phyloP scores from a whole-genome alignment of 306 rosid genomes.

The Boehmeria nivea region DNA sequence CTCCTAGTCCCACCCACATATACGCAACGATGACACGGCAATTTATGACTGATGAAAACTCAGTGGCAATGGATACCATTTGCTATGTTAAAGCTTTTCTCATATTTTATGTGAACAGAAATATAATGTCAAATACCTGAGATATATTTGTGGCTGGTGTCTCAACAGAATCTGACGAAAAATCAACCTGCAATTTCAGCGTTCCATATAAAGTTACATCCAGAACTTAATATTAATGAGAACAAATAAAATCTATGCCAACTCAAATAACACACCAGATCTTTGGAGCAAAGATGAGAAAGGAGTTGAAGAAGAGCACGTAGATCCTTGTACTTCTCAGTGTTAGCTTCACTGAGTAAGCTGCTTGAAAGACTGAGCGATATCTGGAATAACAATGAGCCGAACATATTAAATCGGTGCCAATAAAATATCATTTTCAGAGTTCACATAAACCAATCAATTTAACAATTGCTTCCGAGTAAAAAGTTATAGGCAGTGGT shows the following conservation, averaged over 20 bases:
- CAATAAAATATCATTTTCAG: neutral
- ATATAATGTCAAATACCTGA: constrained; percentile 51
- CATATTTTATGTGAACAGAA: neutral
- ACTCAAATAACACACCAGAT: constrained; percentile 49
- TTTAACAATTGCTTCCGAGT: neutral
- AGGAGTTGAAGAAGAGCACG: constrained; percentile 99
- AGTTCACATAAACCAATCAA: neutral
- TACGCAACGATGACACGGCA: too few species aligned
- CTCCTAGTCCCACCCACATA: too few species aligned
- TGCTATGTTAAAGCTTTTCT: constrained; percentile 3
- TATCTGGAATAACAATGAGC: constrained; percentile 49
- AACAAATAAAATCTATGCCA: neutral
- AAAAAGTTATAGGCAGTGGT: neutral
- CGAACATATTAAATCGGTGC: constrained; percentile 3
- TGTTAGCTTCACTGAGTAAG: constrained; percentile 71
- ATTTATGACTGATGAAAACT: too few species aligned
- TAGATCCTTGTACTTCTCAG: constrained; percentile 83
- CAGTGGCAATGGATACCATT: constrained; percentile 26
- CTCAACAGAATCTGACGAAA: constrained; percentile 76
- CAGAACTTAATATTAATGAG: constrained; percentile 7
- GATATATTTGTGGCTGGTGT: constrained; percentile 77
- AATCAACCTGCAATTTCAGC: constrained; percentile 62
- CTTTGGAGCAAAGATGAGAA: constrained; percentile 86
- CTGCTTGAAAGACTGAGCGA: constrained; percentile 77
- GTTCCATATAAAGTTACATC: constrained; percentile 22